A percentile compares a stretch with the other conserved stretches of the same genome.
phyloP scores from a whole-genome alignment of 306 rosid species.

The Luffa acutangula region DNA sequence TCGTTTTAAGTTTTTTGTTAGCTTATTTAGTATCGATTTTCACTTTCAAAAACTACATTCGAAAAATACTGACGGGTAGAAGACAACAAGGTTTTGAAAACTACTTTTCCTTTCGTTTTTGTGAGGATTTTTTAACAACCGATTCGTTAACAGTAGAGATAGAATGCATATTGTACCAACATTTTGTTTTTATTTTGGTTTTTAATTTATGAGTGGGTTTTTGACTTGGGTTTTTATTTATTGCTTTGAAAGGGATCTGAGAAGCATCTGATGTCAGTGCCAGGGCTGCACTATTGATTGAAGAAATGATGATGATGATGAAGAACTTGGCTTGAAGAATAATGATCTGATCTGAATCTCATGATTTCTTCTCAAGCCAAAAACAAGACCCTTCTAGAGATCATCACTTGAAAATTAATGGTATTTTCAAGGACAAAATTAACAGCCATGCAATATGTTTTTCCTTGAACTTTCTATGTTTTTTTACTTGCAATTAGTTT shows the following conservation, averaged over 20 bases:
- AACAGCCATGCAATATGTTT: constrained; percentile 7
- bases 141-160: too few relatives aligned
- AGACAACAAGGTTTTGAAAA: too few relatives aligned
- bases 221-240: not conserved
- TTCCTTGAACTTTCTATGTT: not conserved
- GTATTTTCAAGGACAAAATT: not conserved
- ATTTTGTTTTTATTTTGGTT: too few relatives aligned
- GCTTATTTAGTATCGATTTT: too few relatives aligned
- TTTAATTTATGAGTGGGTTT: not conserved
- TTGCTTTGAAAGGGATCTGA: constrained; percentile 43
- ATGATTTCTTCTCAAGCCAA: not conserved
- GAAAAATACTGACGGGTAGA: too few relatives aligned
- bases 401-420: not conserved
- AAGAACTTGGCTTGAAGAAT: not conserved
- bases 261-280: constrained; percentile 51
- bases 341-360: not conserved
- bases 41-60: too few relatives aligned
- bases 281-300: constrained; percentile 56
- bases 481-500: not conserved
- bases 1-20: not conserved
- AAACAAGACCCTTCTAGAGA: not conserved
- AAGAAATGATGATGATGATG: constrained; percentile 18
- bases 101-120: too few relatives aligned
- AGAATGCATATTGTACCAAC: too few relatives aligned
- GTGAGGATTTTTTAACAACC: too few relatives aligned